Conservation (phyloP, 164 flowering plant genomes). For the Dillenia turbinata region DNA sequence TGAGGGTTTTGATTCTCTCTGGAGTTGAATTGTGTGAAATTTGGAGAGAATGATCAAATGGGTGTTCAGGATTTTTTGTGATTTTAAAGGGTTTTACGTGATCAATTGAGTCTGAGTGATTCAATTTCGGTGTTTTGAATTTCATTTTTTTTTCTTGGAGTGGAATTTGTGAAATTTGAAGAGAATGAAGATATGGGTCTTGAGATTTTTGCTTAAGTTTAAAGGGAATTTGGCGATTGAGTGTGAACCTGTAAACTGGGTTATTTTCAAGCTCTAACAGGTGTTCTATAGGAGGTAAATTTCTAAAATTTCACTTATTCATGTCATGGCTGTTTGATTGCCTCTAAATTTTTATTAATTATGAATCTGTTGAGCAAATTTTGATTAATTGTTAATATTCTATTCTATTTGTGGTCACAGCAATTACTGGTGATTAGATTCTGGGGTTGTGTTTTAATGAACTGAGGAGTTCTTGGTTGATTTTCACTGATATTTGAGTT, state of each 20-base stretch:
- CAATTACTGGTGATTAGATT: background rate
- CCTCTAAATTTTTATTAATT: background rate
- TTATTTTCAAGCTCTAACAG: background rate
- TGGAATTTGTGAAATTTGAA: too few species aligned
- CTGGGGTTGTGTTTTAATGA: background rate
- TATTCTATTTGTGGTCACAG: background rate
- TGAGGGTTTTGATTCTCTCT: too few species aligned
- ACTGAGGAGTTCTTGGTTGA: background rate
- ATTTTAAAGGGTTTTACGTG: too few species aligned
- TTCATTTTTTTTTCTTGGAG: too few species aligned
- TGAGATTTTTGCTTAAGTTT: background rate
- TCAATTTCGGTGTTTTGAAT: too few species aligned
- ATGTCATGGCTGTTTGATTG: background rate
- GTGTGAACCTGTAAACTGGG: background rate
- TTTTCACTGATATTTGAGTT: background rate
- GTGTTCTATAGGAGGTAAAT: background rate
- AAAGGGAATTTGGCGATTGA: slow-evolving; percentile 3
- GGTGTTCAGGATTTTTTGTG: too few species aligned
- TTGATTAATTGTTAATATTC: background rate
- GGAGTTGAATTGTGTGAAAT: too few species aligned
- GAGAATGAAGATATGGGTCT: too few species aligned
- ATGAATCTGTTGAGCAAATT: background rate
- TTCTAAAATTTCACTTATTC: background rate
- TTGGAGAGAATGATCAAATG: too few species aligned
- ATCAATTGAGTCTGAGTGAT: too few species aligned